Percentiles rank a stretch among this genome's conserved stretches.
phyloP scores from a whole-genome alignment of 1,139 yeast genomes.

The Pichia norvegensis region DNA sequence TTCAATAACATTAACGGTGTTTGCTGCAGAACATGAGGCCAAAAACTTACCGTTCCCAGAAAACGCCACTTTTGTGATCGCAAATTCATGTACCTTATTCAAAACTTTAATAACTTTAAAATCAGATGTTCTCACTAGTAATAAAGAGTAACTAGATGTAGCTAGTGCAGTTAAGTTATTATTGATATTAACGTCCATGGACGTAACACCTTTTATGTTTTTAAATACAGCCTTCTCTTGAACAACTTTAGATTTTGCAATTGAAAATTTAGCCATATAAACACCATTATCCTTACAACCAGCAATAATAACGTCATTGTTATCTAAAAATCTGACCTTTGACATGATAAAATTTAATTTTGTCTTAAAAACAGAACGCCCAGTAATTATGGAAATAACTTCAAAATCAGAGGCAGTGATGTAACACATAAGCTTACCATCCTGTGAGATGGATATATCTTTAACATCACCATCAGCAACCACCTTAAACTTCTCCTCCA shows the following conservation, averaged over 20 bases:
- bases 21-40: conserved; percentile 78
- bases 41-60: conserved; percentile 62
- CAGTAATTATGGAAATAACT: conserved; percentile 42
- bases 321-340: conserved; percentile 52
- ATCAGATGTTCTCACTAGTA: conserved; percentile 44
- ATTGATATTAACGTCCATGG: conserved; percentile 44
- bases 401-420: conserved; percentile 49
- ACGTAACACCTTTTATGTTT: conserved; percentile 59
- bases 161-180: conserved; percentile 59
- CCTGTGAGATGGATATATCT: conserved; percentile 41
- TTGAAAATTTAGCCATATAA: conserved; percentile 37
- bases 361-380: conserved; percentile 31
- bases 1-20: conserved; percentile 55
- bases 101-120: conserved; percentile 45
- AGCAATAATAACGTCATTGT: conserved; percentile 46
- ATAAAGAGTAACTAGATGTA: conserved; percentile 66
- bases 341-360: conserved; percentile 37
- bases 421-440: conserved; percentile 47
- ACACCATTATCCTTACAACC: conserved; percentile 46
- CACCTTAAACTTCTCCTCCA: conserved; percentile 46
- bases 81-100: conserved; percentile 65
- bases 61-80: conserved; percentile 68
- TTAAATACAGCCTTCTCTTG: conserved; percentile 40
- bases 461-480: conserved; percentile 47
- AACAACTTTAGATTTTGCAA: conserved; percentile 36